Percentiles rank a stretch among this genome's conserved stretches.
These are phyloP conservation scores for Saussurea involucrata DNA, from an alignment of 129 eudicot genomes.

Conservation along the genomic window DNA sequence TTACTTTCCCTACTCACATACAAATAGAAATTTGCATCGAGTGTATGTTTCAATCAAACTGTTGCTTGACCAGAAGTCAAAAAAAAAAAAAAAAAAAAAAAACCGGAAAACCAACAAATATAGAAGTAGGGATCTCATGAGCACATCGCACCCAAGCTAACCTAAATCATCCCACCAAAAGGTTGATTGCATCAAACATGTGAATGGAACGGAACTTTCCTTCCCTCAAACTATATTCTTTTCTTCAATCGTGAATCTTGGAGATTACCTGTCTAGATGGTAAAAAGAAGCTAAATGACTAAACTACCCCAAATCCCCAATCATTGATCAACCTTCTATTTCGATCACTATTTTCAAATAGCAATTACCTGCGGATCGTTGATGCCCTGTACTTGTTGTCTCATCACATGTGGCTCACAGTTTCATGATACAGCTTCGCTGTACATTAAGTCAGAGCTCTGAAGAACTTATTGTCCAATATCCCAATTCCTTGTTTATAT, in stretches of 20 bases:
- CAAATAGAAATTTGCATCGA: neutral
- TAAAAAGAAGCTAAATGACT: neutral
- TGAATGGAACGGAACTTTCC: neutral
- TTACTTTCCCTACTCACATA: neutral
- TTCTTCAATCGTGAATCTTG: slow-evolving; percentile 2
- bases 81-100: neutral
- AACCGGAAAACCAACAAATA: neutral
- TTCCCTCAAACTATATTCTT: neutral
- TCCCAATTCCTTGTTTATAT: neutral
- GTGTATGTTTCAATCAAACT: neutral
- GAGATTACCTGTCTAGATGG: neutral
- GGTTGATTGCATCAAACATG: neutral
- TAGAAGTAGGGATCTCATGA: neutral
- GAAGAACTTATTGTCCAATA: neutral
- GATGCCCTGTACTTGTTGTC: neutral
- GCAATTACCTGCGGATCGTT: neutral
- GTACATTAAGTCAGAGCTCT: neutral
- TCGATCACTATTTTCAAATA: neutral
- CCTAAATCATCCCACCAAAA: neutral
- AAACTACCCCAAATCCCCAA: slow-evolving; percentile 16
- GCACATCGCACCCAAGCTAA: neutral
- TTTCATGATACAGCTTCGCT: neutral
- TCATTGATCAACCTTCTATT: neutral
- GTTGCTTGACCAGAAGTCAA: neutral
- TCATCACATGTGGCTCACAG: neutral